Conservation (phyloP, 495 filamentous ascomycete genomes). For the Delitschia confertaspora region DNA sequence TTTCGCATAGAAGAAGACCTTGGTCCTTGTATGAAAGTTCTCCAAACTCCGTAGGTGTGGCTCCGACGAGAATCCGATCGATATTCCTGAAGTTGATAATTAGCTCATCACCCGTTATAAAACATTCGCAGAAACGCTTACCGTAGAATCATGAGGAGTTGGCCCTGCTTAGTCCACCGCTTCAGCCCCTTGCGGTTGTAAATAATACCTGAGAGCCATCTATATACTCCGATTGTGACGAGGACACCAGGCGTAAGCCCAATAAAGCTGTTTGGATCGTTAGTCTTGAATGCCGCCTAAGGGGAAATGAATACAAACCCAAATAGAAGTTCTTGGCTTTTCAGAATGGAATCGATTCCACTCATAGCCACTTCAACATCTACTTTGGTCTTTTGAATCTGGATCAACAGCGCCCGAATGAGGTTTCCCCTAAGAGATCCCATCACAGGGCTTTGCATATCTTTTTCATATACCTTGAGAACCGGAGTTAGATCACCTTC, state of each 20-base stretch:
- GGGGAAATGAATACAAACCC: slow-evolving; percentile 40
- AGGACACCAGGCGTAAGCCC: slow-evolving; percentile 84
- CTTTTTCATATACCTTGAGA: slow-evolving; percentile 79
- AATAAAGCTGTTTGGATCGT: slow-evolving; percentile 57
- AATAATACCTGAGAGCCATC: slow-evolving; percentile 61
- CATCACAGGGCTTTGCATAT: slow-evolving; percentile 66
- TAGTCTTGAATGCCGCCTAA: slow-evolving; percentile 12
- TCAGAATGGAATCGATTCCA: slow-evolving; percentile 84
- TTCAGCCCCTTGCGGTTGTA: slow-evolving; percentile 58
- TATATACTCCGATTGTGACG: slow-evolving; percentile 63
- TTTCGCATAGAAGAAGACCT: slow-evolving; percentile 80
- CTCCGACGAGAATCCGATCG: slow-evolving; percentile 66
- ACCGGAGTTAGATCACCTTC: slow-evolving; percentile 92
- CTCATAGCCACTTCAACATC: slow-evolving; percentile 93
- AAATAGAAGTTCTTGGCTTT: slow-evolving; percentile 95
- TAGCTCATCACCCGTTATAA: too few relatives aligned
- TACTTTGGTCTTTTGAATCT: slow-evolving; percentile 97
- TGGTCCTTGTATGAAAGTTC: slow-evolving; percentile 81
- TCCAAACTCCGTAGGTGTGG: slow-evolving; percentile 51
- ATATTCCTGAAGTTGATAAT: slow-evolving; percentile 37
- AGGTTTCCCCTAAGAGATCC: slow-evolving; percentile 77
- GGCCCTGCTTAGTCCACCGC: slow-evolving; percentile 49
- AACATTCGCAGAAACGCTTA: slow-evolving; percentile 30
- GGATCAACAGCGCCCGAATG: slow-evolving; percentile 83
- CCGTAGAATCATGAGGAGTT: slow-evolving; percentile 65